Evolutionary conservation across 768 basidiomycete genomes (phyloP), one percentile per base, ranked within the genome.

Genomic region (Suillus placidus): DNA sequence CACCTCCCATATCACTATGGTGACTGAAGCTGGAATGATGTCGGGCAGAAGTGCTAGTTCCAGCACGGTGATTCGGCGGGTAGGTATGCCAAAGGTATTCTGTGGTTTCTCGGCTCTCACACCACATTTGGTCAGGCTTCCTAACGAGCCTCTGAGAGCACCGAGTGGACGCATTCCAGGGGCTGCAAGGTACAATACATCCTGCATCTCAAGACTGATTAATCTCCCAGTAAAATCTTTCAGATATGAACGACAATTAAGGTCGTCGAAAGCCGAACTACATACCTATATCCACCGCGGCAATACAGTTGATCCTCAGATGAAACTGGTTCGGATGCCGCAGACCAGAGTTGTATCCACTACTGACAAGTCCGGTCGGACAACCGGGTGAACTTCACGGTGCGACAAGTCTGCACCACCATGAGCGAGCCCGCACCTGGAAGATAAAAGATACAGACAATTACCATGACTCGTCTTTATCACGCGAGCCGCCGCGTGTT

Each of bases 281-380:
- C 26, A 30, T 52, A 52, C 91, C 72, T 60, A 92, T 82, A 72
- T 88, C 82, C 82, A 80, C 42, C 82, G 81, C 4, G 91, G 90
- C 49, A 92, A 76, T 8, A 85, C 60, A 35, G 77, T 84, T 35
- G 32, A 20, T 55, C 32, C 85, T 4, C 7, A 16, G 23, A 26
- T 3, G 69, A 64, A 84, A 84, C 69, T 93, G 90, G 71, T 86
- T n/a, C n/a, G n/a, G 89, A 70, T 94, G 93, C 18, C 90, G 73
- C 30, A 94, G 70, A 6, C 81, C 77, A 49, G 81, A 84, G 68
- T 94, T 92, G 70, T 89, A 93, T 1, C 93, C 92, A 7, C 87
- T 92, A 67, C 89, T 92, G 32, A 94, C 80, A 13, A 92, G 71
- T 73, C 94, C 93, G 45, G 80, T 82, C 5, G 90, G 87, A 32